Evolutionary conservation across 2,329 filamentous ascomycete species (phyloP).

Genomic region (Raffaelea albimanens): DNA sequence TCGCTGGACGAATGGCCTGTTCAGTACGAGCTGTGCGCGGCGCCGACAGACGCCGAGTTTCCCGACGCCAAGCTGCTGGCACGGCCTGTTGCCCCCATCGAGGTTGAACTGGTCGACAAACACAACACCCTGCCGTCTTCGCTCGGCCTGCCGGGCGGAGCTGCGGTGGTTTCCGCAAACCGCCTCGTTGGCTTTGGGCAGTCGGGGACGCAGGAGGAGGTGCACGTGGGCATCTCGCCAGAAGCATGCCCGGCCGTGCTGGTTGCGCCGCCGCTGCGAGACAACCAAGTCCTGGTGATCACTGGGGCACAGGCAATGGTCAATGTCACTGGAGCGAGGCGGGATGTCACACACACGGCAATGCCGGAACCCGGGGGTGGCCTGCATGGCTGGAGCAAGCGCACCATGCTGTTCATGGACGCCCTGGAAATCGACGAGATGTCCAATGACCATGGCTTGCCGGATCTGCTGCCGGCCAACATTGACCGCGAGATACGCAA

Average conservation of each 20-base stretch:
- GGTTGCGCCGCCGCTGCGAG: slow-evolving; percentile 19
- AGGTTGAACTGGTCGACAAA: slow-evolving; percentile 10
- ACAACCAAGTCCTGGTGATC: slow-evolving; percentile 19
- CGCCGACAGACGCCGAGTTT: not conserved
- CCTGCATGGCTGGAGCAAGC: slow-evolving; percentile 12
- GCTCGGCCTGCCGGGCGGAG: slow-evolving; percentile 14
- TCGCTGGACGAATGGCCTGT: slow-evolving; percentile 8
- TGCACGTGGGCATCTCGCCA: slow-evolving; percentile 24
- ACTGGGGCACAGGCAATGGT: slow-evolving; percentile 20
- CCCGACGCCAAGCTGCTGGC: not conserved
- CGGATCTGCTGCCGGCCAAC: slow-evolving; percentile 18
- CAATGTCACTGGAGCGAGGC: slow-evolving; percentile 19
- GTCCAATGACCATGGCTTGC: slow-evolving; percentile 11
- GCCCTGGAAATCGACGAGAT: slow-evolving; percentile 24
- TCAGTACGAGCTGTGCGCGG: slow-evolving; percentile 14
- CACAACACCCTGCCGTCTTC: slow-evolving; percentile 19
- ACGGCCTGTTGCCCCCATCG: slow-evolving; percentile 8
- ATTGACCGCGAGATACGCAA: slow-evolving; percentile 22
- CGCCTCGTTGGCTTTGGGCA: slow-evolving; percentile 24
- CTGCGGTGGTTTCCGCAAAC: slow-evolving; percentile 24
- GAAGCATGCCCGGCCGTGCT: slow-evolving; percentile 25
- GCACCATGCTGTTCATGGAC: slow-evolving; percentile 26
- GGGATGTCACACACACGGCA: slow-evolving; percentile 15
- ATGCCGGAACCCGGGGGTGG: slow-evolving; percentile 1
- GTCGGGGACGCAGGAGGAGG: slow-evolving; percentile 26